Percentiles rank a stretch among this genome's conserved stretches.
Evolutionary conservation across 768 basidiomycete species (phyloP).

Genomic region (Pisolithus microcarpus): DNA sequence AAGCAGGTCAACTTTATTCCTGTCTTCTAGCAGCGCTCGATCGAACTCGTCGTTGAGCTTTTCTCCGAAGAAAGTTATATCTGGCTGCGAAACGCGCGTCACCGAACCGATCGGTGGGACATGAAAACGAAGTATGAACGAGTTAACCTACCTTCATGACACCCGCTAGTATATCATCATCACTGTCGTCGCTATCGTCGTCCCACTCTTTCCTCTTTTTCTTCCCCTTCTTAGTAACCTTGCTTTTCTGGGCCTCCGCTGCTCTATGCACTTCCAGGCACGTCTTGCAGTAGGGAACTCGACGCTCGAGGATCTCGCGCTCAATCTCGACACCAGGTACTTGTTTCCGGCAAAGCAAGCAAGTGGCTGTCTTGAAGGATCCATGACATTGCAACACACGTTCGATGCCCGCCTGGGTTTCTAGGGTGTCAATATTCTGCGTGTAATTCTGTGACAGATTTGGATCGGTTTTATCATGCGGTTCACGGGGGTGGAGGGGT

Average conservation of each 20-base stretch:
- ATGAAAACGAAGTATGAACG: not conserved
- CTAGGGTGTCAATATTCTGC: conserved; percentile 94
- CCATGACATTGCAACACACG: conserved; percentile 93
- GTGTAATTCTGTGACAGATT: conserved; percentile 73
- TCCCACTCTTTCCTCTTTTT: conserved; percentile 61
- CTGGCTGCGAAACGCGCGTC: conserved; percentile 49
- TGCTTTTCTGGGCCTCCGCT: conserved; percentile 25
- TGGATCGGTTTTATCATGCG: not conserved
- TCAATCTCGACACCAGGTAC: conserved; percentile 80
- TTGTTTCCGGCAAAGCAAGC: conserved; percentile 67
- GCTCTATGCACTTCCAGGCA: conserved; percentile 39
- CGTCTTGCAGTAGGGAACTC: conserved; percentile 68
- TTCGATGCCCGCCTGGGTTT: conserved; percentile 76
- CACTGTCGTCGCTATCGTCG: conserved; percentile 62
- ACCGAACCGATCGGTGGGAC: not conserved
- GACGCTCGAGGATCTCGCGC: conserved; percentile 66
- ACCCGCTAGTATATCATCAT: conserved; percentile 58
- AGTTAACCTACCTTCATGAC: conserved; percentile 71
- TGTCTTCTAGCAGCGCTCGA: conserved; percentile 60
- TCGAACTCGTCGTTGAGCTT: conserved; percentile 84
- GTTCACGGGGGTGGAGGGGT: not conserved
- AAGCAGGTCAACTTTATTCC: conserved; percentile 76
- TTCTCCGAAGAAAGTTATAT: conserved; percentile 97
- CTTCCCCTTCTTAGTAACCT: conserved; percentile 36
- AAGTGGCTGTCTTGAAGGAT: conserved; percentile 84